A percentile compares a stretch with the other conserved stretches of the same genome.
Conservation (phyloP, 2,329 filamentous ascomycete genomes). For the Trichoderma koningii region DNA sequence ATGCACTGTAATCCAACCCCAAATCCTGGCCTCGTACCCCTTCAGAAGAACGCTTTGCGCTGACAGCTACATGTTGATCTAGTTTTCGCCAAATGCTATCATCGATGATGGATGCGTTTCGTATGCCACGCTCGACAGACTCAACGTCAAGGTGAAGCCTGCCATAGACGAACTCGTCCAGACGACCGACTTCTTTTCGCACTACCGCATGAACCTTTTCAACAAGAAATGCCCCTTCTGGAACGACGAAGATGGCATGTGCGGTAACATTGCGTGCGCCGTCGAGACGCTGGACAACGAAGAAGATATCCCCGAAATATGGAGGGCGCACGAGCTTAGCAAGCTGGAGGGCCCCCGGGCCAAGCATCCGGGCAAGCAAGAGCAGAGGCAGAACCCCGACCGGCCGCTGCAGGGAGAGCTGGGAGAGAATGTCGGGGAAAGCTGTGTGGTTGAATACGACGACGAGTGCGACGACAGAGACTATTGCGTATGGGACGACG, state of each 20-base stretch:
- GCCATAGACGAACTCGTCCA: slow-evolving; percentile 78
- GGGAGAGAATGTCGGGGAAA: slow-evolving; percentile 87
- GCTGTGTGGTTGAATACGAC: slow-evolving; percentile 95
- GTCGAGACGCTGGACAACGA: slow-evolving; percentile 95
- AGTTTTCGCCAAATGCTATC: slow-evolving; percentile 87
- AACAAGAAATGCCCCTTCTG: slow-evolving; percentile 96
- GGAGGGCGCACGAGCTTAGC: slow-evolving; percentile 88
- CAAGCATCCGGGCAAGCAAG: slow-evolving; percentile 77
- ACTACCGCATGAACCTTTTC: slow-evolving; percentile 93
- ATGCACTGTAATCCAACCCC: slow-evolving; percentile 52
- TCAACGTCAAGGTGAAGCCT: slow-evolving; percentile 78
- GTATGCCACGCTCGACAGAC: slow-evolving; percentile 81
- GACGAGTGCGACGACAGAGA: slow-evolving; percentile 96
- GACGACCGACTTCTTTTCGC: slow-evolving; percentile 95
- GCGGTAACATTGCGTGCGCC: slow-evolving; percentile 94
- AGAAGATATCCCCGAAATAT: slow-evolving; percentile 87
- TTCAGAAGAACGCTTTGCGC: slow-evolving; percentile 13
- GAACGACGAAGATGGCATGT: slow-evolving; percentile 90
- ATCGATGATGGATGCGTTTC: slow-evolving; percentile 94
- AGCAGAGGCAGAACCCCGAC: slow-evolving; percentile 69
- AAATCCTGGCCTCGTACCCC: not conserved
- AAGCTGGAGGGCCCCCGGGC: slow-evolving; percentile 90
- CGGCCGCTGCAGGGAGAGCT: slow-evolving; percentile 79
- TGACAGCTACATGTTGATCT: slow-evolving; percentile 44
- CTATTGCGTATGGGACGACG: slow-evolving; percentile 95